phyloP scores from a whole-genome alignment of 768 basidiomycete species.

The Lenzites betulinus region DNA sequence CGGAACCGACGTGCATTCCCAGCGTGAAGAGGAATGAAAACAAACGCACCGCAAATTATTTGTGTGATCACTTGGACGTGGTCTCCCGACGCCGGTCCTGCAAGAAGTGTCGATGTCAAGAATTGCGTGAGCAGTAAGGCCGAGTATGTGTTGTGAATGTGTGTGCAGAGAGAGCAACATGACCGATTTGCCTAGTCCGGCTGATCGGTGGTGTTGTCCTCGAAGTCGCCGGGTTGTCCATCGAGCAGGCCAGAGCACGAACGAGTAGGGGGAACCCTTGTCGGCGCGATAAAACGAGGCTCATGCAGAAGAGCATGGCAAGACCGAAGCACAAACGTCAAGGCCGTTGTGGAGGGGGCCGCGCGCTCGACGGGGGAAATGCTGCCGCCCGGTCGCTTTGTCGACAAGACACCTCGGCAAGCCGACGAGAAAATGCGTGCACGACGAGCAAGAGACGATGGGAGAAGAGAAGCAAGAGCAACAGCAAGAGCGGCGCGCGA shows the following conservation, averaged over 20 bases:
- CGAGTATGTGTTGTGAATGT: background rate
- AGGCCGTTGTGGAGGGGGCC: no score
- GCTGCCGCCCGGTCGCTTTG: no score
- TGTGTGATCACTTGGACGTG: background rate
- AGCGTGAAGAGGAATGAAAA: background rate
- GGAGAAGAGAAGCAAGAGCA: background rate
- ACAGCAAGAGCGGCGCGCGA: background rate
- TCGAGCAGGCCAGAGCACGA: background rate
- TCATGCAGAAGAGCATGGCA: background rate
- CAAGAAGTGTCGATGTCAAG: background rate
- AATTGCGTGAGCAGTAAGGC: background rate
- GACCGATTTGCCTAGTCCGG: slow-evolving; percentile 5
- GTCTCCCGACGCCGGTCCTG: background rate
- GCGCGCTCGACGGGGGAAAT: no score
- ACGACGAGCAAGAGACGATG: background rate
- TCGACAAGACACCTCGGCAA: no score
- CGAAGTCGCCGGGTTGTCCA: background rate
- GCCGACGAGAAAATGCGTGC: background rate
- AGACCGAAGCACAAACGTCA: no score
- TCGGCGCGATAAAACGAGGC: background rate
- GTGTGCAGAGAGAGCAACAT: slow-evolving; percentile 4
- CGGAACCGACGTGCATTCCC: background rate
- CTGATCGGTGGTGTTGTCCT: slow-evolving; percentile 11
- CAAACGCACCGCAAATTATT: background rate
- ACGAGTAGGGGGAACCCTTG: background rate